phyloP scores from a whole-genome alignment of 2,329 filamentous ascomycete genomes.

The Pseudogymnoascus sp. region DNA sequence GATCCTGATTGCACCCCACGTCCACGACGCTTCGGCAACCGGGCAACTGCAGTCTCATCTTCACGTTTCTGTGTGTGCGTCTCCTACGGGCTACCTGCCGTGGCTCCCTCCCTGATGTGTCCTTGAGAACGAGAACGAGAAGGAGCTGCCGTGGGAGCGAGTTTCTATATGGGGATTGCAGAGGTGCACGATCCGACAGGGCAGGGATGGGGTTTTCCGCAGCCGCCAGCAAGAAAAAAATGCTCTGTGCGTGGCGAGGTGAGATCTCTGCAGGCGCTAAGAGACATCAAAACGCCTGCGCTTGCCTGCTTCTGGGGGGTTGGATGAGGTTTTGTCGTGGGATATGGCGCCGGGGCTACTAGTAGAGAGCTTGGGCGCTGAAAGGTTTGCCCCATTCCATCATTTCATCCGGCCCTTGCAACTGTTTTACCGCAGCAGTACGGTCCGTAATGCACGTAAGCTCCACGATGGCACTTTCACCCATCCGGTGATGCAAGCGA shows the following conservation, averaged over 20 bases:
- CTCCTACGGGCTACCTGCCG: neutral
- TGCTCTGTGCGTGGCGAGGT: constrained; percentile 2
- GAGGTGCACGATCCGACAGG: neutral
- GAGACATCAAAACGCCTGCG: constrained; percentile 4
- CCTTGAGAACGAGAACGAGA: neutral
- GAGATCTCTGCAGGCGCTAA: constrained; percentile 5
- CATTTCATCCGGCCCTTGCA: constrained; percentile 4
- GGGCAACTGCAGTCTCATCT: constrained; percentile 7
- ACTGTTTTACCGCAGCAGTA: neutral
- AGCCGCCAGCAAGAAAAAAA: neutral
- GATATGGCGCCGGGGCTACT: constrained; percentile 1
- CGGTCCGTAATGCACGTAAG: constrained; percentile 7
- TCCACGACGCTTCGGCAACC: neutral
- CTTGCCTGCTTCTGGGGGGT: neutral
- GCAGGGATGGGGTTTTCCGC: neutral
- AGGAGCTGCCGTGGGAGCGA: neutral
- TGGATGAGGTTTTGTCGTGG: neutral
- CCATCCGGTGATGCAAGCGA: constrained; percentile 1
- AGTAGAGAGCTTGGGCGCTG: constrained; percentile 1
- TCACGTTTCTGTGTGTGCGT: constrained; percentile 10
- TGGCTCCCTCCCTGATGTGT: neutral
- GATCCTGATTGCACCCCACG: neutral
- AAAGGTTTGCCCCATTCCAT: constrained; percentile 7
- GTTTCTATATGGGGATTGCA: constrained; percentile 3
- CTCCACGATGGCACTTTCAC: constrained; percentile 5